These are phyloP conservation scores for Didymella glomerata DNA, from an alignment of 2,329 filamentous ascomycete genomes.

Conservation along the genomic window DNA sequence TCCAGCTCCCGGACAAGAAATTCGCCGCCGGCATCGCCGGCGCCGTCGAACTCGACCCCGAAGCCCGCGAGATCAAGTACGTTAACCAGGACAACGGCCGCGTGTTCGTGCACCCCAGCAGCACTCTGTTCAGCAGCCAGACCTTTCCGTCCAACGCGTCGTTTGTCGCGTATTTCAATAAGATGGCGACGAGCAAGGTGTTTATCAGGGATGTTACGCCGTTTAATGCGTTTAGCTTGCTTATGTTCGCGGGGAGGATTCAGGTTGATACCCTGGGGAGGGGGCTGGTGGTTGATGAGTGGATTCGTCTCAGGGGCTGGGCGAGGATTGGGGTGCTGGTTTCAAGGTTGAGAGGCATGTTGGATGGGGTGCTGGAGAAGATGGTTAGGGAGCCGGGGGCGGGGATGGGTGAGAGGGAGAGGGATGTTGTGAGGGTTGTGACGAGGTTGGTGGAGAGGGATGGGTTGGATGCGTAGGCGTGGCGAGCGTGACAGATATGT, in stretches of 20 bases:
- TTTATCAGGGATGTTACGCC: slow-evolving; percentile 93
- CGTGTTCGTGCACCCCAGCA: slow-evolving; percentile 92
- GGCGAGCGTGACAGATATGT: no score
- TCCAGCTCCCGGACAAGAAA: slow-evolving; percentile 95
- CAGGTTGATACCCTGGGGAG: slow-evolving; percentile 86
- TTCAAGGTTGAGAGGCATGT: slow-evolving; percentile 80
- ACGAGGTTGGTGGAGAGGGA: slow-evolving; percentile 86
- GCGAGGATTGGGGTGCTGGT: slow-evolving; percentile 92
- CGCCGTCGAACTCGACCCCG: slow-evolving; percentile 90
- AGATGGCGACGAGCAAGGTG: slow-evolving; percentile 90
- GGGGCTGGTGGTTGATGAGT: slow-evolving; percentile 89
- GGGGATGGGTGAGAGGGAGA: slow-evolving; percentile 58
- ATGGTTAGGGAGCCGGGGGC: slow-evolving; percentile 79
- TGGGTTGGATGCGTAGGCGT: slow-evolving; percentile 72
- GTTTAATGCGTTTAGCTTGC: slow-evolving; percentile 86
- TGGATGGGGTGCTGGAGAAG: slow-evolving; percentile 82
- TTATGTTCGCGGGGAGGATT: slow-evolving; percentile 87
- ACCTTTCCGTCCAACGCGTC: slow-evolving; percentile 76
- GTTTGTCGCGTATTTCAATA: slow-evolving; percentile 89
- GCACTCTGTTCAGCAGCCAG: slow-evolving; percentile 84
- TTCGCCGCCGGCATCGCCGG: slow-evolving; percentile 87
- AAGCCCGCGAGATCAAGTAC: slow-evolving; percentile 91
- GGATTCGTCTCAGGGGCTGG: slow-evolving; percentile 88
- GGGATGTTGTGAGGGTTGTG: slow-evolving; percentile 77
- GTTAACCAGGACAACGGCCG: slow-evolving; percentile 69